These are phyloP conservation scores for Cicer cuneatum DNA, from an alignment of 306 rosid genomes.

Conservation along the genomic window DNA sequence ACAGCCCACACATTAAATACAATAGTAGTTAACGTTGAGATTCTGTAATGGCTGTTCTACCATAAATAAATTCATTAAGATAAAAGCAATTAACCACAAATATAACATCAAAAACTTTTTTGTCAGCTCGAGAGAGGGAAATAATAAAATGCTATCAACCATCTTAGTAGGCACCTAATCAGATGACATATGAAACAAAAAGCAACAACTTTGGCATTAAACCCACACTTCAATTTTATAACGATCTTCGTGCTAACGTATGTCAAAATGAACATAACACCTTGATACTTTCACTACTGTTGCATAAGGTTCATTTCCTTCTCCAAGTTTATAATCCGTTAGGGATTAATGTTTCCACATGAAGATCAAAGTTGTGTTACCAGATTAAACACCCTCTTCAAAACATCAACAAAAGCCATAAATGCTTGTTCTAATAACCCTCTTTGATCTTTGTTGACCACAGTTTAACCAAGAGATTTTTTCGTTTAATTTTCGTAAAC, in stretches of 20 bases:
- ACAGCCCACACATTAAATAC: conserved; percentile 18
- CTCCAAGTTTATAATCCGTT: neutral
- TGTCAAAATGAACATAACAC: conserved; percentile 17
- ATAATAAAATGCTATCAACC: conserved; percentile 19
- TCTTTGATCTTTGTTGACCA: neutral
- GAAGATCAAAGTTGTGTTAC: neutral
- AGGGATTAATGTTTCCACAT: conserved; percentile 26
- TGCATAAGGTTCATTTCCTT: conserved; percentile 20
- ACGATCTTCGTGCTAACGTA: conserved; percentile 24
- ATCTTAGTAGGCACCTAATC: conserved; percentile 33
- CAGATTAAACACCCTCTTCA: conserved; percentile 1
- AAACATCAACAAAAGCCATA: conserved; percentile 4
- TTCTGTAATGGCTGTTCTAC: conserved; percentile 25
- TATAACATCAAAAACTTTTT: conserved; percentile 12
- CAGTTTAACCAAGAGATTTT: conserved; percentile 1
- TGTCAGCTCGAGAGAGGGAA: conserved; percentile 21
- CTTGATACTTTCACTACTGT: neutral
- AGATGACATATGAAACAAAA: neutral
- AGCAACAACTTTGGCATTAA: conserved; percentile 15
- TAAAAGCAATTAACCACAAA: neutral
- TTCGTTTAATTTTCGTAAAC: neutral
- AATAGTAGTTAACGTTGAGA: conserved; percentile 9
- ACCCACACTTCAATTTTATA: neutral
- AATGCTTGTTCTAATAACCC: conserved; percentile 8
- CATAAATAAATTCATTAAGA: conserved; percentile 11